Evolutionary conservation across 495 filamentous ascomycete genomes (phyloP).

Genomic region (Penicillium angulare): DNA sequence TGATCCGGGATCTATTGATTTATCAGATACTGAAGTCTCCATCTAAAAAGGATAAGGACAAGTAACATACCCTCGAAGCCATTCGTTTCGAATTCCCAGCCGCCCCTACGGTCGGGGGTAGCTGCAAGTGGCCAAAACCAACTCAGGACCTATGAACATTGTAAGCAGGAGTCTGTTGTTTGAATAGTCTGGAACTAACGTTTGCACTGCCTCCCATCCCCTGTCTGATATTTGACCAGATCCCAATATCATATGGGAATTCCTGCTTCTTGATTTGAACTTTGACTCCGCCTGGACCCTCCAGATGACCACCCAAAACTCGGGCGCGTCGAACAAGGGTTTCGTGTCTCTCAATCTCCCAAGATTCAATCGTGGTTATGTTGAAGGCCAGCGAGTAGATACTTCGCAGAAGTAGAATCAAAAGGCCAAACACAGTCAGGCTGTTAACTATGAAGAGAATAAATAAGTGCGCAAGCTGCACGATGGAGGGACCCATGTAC

Average conservation of each 20-base stretch:
- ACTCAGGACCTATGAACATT: constrained; percentile 36
- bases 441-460: constrained; percentile 59
- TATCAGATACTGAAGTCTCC: background rate
- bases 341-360: constrained; percentile 88
- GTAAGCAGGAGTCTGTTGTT: constrained; percentile 1
- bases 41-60: background rate
- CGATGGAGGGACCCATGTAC: constrained; percentile 73
- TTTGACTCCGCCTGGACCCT: constrained; percentile 58
- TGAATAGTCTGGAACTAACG: constrained; percentile 22
- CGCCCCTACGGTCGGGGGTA: constrained; percentile 53
- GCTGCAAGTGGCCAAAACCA: constrained; percentile 67
- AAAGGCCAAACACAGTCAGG: constrained; percentile 62
- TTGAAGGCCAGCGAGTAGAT: constrained; percentile 59
- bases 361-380: constrained; percentile 85
- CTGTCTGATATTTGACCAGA: constrained; percentile 73
- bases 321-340: constrained; percentile 63
- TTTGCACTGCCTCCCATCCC: constrained; percentile 67
- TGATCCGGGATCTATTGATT: constrained; percentile 40
- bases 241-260: constrained; percentile 89
- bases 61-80: constrained; percentile 80
- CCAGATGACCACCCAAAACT: constrained; percentile 55
- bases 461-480: constrained; percentile 65
- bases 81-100: constrained; percentile 76
- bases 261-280: constrained; percentile 65
- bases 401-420: constrained; percentile 61